Percentiles rank a stretch among this genome's conserved stretches.
phyloP scores from a whole-genome alignment of 768 basidiomycete genomes.

The Coprinopsis marcescibilis region DNA sequence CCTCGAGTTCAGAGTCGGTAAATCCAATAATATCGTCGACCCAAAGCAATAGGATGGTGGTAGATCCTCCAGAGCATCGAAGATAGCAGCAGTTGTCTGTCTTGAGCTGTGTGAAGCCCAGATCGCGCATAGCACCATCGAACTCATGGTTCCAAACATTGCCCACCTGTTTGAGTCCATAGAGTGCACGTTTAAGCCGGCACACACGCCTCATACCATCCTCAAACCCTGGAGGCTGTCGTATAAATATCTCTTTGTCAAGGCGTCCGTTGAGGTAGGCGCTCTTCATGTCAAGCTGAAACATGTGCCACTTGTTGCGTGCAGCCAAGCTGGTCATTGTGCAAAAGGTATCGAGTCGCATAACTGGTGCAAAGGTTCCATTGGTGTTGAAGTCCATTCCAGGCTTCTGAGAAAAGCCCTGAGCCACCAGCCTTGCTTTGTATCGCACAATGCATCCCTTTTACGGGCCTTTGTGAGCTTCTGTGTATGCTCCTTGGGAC shows the following conservation, averaged over 20 bases:
- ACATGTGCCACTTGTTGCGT: background rate
- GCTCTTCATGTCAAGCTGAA: constrained; percentile 8
- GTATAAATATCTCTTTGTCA: constrained; percentile 11
- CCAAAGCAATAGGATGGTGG: constrained; percentile 22
- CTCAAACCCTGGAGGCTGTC: constrained; percentile 11
- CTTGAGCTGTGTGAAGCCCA: constrained; percentile 18
- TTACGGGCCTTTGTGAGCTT: constrained; percentile 21
- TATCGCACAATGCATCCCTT: constrained; percentile 20
- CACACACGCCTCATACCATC: constrained; percentile 3
- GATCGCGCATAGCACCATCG: constrained; percentile 9
- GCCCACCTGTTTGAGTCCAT: constrained; percentile 31
- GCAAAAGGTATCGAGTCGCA: background rate
- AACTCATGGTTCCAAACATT: constrained; percentile 23
- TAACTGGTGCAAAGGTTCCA: too few relatives aligned
- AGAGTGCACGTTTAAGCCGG: constrained; percentile 23
- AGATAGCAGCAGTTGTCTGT: constrained; percentile 22
- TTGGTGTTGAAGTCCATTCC: constrained; percentile 27
- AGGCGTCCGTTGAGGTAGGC: constrained; percentile 10
- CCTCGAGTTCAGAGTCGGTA: background rate
- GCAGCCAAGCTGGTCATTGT: background rate
- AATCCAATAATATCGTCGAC: constrained; percentile 25
- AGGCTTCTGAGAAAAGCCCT: constrained; percentile 30
- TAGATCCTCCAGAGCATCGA: constrained; percentile 12
- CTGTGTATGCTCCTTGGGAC: background rate
- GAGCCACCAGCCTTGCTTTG: constrained; percentile 37